Evolutionary conservation across 2,329 filamentous ascomycete genomes (phyloP).

Genomic region (Fonsecaea erecta): DNA sequence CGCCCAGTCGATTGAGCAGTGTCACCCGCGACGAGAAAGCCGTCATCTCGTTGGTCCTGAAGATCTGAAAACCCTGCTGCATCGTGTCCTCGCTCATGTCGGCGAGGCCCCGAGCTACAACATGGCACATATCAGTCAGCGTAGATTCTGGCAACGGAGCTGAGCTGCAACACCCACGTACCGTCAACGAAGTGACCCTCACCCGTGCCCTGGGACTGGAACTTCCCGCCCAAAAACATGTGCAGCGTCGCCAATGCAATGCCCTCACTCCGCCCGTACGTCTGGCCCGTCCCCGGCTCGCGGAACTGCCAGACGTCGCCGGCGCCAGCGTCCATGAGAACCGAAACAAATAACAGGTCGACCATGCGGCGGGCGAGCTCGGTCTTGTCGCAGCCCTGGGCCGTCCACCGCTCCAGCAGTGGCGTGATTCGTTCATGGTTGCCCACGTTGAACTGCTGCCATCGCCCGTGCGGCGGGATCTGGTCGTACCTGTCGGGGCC

Average conservation of each 20-base stretch:
- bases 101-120: background rate
- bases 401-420: constrained; percentile 52
- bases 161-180: background rate
- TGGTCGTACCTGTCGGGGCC: constrained; percentile 53
- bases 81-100: constrained; percentile 3
- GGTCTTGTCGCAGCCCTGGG: constrained; percentile 43
- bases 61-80: constrained; percentile 10
- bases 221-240: constrained; percentile 53
- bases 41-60: constrained; percentile 14
- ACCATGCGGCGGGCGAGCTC: constrained; percentile 59
- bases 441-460: constrained; percentile 66
- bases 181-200: background rate
- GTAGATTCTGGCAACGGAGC: background rate
- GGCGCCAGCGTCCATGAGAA: constrained; percentile 61
- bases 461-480: constrained; percentile 62
- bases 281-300: constrained; percentile 45
- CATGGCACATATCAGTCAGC: background rate
- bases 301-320: constrained; percentile 56
- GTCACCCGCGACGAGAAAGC: constrained; percentile 2
- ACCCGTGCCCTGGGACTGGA: background rate
- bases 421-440: constrained; percentile 53
- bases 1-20: constrained; percentile 8
- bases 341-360: constrained; percentile 65
- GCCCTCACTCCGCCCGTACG: constrained; percentile 55
- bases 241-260: constrained; percentile 58